Percentiles rank a stretch among this genome's conserved stretches.
Conservation (phyloP, 2,329 filamentous ascomycete species). For the Penicillium italicum region DNA sequence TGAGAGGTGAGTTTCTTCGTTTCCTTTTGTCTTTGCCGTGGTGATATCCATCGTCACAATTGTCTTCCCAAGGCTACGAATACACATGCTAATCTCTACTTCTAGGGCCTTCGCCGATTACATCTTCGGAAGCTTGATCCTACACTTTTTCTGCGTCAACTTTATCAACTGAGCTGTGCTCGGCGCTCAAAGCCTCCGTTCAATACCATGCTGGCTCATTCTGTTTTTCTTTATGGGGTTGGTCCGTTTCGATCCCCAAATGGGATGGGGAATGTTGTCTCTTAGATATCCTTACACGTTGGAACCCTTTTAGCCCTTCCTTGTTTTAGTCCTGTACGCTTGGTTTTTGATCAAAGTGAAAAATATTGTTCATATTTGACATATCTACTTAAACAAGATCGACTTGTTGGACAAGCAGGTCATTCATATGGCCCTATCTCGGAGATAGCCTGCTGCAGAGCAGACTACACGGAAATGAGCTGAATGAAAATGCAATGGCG, state of each 20-base stretch:
- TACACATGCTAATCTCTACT: constrained; percentile 1
- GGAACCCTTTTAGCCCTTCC: neutral
- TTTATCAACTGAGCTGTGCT: constrained; percentile 79
- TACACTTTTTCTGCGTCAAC: constrained; percentile 99
- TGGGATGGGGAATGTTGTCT: neutral
- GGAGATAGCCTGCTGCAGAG: neutral
- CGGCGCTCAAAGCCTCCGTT: neutral
- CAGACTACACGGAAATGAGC: neutral
- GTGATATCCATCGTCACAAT: neutral
- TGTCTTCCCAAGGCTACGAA: neutral
- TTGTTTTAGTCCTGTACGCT: neutral
- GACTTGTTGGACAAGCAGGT: neutral
- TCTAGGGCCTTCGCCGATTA: constrained; percentile 93
- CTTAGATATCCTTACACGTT: neutral
- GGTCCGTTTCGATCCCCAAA: constrained; percentile 2
- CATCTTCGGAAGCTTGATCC: constrained; percentile 85
- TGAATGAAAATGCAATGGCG: neutral
- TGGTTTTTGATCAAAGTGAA: neutral
- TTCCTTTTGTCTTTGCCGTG: neutral
- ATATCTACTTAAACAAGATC: neutral
- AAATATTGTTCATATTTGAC: constrained; percentile 1
- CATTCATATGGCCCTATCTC: neutral
- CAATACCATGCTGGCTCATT: neutral
- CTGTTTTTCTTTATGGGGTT: constrained; percentile 6
- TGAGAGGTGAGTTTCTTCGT: constrained; percentile 40